Base-by-base conservation (phyloP, 1,139 yeast species). In the Meyerozyma carpophila region DNA sequence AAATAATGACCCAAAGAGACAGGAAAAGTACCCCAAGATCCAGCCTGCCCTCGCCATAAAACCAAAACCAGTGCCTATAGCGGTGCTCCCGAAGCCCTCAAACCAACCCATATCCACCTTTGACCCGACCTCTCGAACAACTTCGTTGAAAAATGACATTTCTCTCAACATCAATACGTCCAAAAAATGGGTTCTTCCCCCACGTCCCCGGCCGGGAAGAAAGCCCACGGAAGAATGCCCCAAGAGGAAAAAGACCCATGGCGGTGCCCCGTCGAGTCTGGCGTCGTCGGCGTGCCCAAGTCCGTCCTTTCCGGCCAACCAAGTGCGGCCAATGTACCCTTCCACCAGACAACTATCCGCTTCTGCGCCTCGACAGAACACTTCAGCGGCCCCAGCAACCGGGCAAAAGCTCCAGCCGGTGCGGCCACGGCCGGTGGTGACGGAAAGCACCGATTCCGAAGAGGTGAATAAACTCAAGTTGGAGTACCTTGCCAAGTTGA, bases 101-200 rank as follows among this genome's bases (percentile, higher is more conserved):
- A 44, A 39, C 49, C 18, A 45, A 45, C 48, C 55, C 25, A 44
- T 53, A 43, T 51, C 43, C 41, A 27, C 44, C 16, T 26, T 52
- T 13, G 48, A 49, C 14, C 50, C 54, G 44, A 61, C 62, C 37
- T 48, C 59, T 13, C 46, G 56, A n/a, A 40, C 43, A 34, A 45
- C 58, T 9, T 43, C 48, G 8, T 43, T 59, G 18, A 54, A 58
- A 28, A 51, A 57, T 5, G 57, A 55, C 20, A 48, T 51, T 20
- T 51, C 65, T 4, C 56, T 62, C 36, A 63, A 63, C 43, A 68
- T 71, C 50, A 75, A 74, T 50, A 77, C 84, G 3, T 73, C 80
- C 32, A 77, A 76, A 48, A 71, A 74, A 50, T 81, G 86, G 86
- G 81, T 81, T 2, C 60, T 81, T 37, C 86, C 85, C 2, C 85